A percentile compares a stretch with the other conserved stretches of the same genome.
phyloP scores from a whole-genome alignment of 192 early-diverging fungal genomes.

The Lunasporangiospora selenospora region DNA sequence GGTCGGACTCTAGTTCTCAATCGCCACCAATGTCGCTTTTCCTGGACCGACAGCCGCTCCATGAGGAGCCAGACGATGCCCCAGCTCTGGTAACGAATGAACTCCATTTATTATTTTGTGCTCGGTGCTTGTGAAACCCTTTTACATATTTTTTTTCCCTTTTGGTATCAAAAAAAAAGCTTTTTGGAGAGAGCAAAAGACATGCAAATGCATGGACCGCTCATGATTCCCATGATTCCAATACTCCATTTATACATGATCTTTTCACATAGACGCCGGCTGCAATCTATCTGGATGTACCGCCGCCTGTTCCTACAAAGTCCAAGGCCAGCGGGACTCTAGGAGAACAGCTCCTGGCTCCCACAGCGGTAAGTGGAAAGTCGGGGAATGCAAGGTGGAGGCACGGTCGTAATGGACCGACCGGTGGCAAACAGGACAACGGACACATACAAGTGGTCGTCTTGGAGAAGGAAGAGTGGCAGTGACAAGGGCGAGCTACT shows the following conservation, averaged over 20 bases:
- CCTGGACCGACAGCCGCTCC: constrained; percentile 29
- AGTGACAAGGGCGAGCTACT: too few species aligned
- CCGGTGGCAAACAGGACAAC: too few species aligned
- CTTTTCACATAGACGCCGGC: constrained; percentile 51
- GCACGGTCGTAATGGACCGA: too few species aligned
- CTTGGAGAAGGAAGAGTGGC: too few species aligned
- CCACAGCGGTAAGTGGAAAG: constrained; percentile 48
- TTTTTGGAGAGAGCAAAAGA: not conserved
- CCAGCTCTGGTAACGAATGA: constrained; percentile 32
- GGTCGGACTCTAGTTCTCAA: constrained; percentile 36
- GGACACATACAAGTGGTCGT: too few species aligned
- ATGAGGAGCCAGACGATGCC: constrained; percentile 19
- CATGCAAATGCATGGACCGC: not conserved
- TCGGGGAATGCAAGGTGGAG: too few species aligned
- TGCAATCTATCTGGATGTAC: constrained; percentile 59
- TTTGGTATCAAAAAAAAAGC: too few species aligned
- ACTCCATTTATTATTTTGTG: constrained; percentile 3
- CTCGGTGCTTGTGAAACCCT: constrained; percentile 3
- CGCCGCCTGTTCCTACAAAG: constrained; percentile 30
- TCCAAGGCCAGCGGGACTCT: constrained; percentile 38
- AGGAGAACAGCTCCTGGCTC: constrained; percentile 55
- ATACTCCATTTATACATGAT: constrained; percentile 1
- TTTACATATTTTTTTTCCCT: constrained; percentile 11
- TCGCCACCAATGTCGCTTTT: constrained; percentile 47
- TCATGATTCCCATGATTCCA: too few species aligned